Evolutionary conservation across 2,329 filamentous ascomycete species (phyloP), one percentile per base, ranked within the genome.

Genomic region (Verticillium isaacii): DNA sequence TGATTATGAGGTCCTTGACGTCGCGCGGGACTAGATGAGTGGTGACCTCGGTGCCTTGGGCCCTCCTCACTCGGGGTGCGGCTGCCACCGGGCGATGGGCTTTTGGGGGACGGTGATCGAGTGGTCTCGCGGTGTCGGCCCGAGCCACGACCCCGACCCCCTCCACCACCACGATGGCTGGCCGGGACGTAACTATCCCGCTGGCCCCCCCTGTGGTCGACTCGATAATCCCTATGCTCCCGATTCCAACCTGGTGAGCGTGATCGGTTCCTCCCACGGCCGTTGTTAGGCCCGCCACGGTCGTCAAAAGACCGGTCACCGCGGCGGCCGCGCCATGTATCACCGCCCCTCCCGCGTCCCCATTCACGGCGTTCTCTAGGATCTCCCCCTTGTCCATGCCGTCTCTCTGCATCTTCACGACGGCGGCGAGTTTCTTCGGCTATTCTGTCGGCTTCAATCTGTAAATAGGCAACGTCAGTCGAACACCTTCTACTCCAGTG

Each of bases 371-470:
- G 81, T 60, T 90, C 87, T 71, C 91, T 85, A 60, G 92, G 79
- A 50, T 83, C 82, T 65, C 89, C 84, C 52, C 92, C 70, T 59
- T 92, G 89, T 64, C 87, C 86, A 63, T 95, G 91, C 62, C 90
- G 87, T 58, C 85, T 82, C 67, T 88, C 84, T 63, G 90, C 84
- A 61, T 89, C 85, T 70, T 94, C 90, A 66, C 89, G 87, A 68
- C 88, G 86, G 60, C 84, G 84, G 60, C 89, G 88, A 32, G 87
- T 85, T 70, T 91, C 88, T 71, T 95, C 91, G 32, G 90, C 90
- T 54, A 89, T 89, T 73, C 89, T 90, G 68, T 95, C 92, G 39
- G 92, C 90, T 71, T 96, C 89, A 59, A 92, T 86, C 92, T 93
- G 56, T 8, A 17, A 36, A n/a, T 5, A 17, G 11, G n/a, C 19